Evolutionary conservation across 768 basidiomycete genomes (phyloP).

Genomic region (Suillus bovinus): DNA sequence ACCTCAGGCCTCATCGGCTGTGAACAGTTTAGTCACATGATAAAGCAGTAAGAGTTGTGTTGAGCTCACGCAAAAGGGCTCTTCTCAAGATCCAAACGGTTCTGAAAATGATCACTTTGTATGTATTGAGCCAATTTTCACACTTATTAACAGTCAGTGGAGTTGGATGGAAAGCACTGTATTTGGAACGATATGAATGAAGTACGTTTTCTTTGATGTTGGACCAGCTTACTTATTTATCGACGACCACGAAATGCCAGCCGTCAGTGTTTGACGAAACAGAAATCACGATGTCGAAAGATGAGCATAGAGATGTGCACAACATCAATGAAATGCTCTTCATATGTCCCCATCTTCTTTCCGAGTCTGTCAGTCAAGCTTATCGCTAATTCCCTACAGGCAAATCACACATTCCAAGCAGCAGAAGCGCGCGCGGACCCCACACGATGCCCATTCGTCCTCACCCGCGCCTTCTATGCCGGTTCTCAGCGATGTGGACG

Average conservation of each 20-base stretch:
- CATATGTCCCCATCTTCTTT: conserved; percentile 40
- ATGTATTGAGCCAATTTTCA: not conserved
- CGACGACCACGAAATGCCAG: conserved; percentile 35
- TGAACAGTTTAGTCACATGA: not conserved
- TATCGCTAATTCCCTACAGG: conserved; percentile 42
- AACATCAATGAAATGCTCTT: conserved; percentile 97
- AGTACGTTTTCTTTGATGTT: conserved; percentile 41
- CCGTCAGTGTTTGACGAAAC: conserved; percentile 99
- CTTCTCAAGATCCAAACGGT: conserved; percentile 54
- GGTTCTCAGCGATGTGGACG: conserved; percentile 99
- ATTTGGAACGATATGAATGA: conserved; percentile 99
- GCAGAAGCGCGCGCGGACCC: conserved; percentile 72
- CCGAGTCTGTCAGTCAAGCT: not conserved
- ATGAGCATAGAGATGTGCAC: conserved; percentile 95
- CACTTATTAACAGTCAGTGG: not conserved
- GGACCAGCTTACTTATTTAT: not conserved
- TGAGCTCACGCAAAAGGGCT: conserved; percentile 50
- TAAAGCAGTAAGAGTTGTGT: not conserved
- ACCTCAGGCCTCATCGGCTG: conserved; percentile 57
- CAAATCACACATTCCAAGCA: conserved; percentile 80
- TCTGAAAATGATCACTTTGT: conserved; percentile 27
- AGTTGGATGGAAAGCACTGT: conserved; percentile 40
- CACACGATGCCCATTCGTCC: conserved; percentile 88
- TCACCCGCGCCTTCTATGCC: conserved; percentile 92
- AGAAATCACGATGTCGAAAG: conserved; percentile 83